These are phyloP conservation scores for Elsinoe fawcettii DNA, from an alignment of 2,329 filamentous ascomycete genomes.

Conservation along the genomic window DNA sequence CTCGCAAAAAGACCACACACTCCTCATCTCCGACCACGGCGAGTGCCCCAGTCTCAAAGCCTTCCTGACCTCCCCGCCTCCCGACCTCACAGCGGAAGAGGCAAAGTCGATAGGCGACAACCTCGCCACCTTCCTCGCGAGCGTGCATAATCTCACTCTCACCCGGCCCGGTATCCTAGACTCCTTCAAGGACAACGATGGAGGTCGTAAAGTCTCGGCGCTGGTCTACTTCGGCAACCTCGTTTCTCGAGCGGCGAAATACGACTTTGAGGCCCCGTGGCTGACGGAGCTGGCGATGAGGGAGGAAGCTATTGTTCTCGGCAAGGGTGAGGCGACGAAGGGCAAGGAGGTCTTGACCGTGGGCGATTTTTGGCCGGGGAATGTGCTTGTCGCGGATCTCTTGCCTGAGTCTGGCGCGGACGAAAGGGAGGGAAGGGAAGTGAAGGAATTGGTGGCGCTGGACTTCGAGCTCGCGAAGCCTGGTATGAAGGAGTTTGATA, in stretches of 20 bases:
- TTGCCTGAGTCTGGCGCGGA: not conserved
- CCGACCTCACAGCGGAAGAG: not conserved
- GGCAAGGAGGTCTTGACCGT: not conserved
- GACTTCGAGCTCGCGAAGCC: slow-evolving; percentile 8
- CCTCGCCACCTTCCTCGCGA: not conserved
- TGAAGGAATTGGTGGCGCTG: not conserved
- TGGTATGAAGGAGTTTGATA: not conserved
- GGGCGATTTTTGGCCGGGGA: not conserved
- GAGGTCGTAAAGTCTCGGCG: not conserved
- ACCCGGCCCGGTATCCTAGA: not conserved
- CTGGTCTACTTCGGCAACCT: not conserved
- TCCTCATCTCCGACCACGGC: slow-evolving; percentile 2
- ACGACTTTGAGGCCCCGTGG: not conserved
- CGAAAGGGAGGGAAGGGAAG: no score
- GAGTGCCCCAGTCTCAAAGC: not conserved
- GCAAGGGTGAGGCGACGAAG: not conserved
- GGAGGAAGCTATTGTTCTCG: not conserved
- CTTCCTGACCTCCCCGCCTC: not conserved
- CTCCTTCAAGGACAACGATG: not conserved
- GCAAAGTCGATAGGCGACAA: not conserved
- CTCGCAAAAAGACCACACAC: not conserved
- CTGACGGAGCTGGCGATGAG: not conserved
- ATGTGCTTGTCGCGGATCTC: not conserved
- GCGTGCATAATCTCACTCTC: not conserved
- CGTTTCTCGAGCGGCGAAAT: not conserved